phyloP scores from a whole-genome alignment of 139 green algal genomes.

The Monoraphidium neglectum region DNA sequence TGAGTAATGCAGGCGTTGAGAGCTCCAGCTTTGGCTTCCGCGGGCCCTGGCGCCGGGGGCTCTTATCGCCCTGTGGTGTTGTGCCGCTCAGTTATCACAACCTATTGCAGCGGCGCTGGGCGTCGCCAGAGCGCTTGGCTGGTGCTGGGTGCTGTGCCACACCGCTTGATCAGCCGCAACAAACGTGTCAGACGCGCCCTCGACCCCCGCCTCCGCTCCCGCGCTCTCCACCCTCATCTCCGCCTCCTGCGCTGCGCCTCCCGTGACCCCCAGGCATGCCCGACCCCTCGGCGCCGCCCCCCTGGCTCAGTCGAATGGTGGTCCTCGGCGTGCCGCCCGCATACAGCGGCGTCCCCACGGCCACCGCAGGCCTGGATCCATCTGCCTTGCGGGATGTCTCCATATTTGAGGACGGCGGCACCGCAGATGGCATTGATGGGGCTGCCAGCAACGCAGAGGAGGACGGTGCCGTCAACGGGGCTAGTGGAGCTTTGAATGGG shows the following conservation, averaged over 20 bases:
- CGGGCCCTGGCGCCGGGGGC: not conserved
- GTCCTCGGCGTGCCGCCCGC: slow-evolving; percentile 18
- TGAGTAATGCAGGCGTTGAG: not conserved
- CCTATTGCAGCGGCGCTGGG: not conserved
- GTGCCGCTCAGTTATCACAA: not conserved
- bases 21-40: not conserved
- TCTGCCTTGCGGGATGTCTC: not conserved
- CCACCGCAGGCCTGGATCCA: no score
- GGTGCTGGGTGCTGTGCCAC: no score
- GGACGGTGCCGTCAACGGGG: not conserved
- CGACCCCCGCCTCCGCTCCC: not conserved
- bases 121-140: no score
- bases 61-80: not conserved
- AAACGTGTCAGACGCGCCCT: no score
- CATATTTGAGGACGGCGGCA: not conserved
- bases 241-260: not conserved
- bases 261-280: slow-evolving; percentile 21
- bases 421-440: not conserved
- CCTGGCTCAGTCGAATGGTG: slow-evolving; percentile 20
- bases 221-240: not conserved
- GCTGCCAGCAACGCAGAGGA: not conserved
- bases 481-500: no score
- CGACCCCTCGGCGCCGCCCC: not conserved
- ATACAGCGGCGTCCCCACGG: not conserved
- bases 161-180: no score